Conservation (phyloP, 305 asterid genomes). For the Solanum hybrid region DNA sequence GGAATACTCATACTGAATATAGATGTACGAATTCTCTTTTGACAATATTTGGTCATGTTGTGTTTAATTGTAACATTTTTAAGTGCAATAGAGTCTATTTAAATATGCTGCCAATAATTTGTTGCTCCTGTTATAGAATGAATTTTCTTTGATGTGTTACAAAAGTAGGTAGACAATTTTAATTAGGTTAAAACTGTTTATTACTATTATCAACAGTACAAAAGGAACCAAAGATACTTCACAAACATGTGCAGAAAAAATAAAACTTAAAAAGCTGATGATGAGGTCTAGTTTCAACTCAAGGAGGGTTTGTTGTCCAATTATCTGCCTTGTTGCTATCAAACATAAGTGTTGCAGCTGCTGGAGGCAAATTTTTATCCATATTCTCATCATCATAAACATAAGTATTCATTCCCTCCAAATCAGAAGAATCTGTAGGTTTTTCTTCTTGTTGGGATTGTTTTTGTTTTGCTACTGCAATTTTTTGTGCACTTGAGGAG, state of each 20-base stretch:
- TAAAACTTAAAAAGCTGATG: neutral
- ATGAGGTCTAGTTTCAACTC: neutral
- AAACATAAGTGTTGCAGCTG: neutral
- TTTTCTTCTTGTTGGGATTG: neutral
- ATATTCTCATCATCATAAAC: neutral
- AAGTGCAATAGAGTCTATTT: neutral
- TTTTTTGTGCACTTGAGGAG: conserved; percentile 27
- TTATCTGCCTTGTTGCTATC: neutral
- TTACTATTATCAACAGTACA: neutral
- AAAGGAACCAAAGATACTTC: neutral
- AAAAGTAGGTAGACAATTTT: neutral
- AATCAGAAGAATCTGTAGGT: neutral
- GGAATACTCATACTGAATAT: neutral
- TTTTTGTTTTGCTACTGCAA: conserved; percentile 7
- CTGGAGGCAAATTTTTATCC: neutral
- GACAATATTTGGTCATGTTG: neutral
- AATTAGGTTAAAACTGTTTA: neutral
- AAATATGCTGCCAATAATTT: neutral
- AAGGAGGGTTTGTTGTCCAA: neutral
- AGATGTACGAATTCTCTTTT: neutral
- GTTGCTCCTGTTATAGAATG: neutral
- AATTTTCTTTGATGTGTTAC: neutral
- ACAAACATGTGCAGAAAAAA: neutral
- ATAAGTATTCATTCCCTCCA: neutral
- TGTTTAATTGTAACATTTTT: neutral